A percentile compares a stretch with the other conserved stretches of the same genome.
phyloP scores from a whole-genome alignment of 2,329 filamentous ascomycete species.

The Trichoderma simmonsii region DNA sequence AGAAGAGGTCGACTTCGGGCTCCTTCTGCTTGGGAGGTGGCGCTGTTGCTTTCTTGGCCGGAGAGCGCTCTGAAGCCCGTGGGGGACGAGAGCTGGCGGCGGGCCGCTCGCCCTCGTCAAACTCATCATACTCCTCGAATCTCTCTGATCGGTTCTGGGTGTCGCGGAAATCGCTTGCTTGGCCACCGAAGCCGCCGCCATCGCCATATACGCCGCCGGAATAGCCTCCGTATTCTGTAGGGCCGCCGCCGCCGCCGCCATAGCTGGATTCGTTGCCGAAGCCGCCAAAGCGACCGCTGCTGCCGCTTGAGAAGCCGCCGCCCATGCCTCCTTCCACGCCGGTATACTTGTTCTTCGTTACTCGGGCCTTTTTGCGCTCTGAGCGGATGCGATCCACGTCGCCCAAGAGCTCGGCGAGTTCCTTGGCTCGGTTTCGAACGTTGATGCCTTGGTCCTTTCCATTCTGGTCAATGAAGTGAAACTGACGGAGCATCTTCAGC shows the following conservation, averaged over 20 bases:
- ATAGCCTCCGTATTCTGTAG: slow-evolving; percentile 54
- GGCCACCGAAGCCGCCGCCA: slow-evolving; percentile 86
- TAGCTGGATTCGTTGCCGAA: slow-evolving; percentile 85
- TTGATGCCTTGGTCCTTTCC: slow-evolving; percentile 99
- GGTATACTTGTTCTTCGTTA: slow-evolving; percentile 90
- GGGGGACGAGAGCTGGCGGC: slow-evolving; percentile 44
- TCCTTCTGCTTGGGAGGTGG: slow-evolving; percentile 76
- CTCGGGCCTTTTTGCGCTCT: slow-evolving; percentile 83
- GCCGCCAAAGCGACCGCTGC: slow-evolving; percentile 68
- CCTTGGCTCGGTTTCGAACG: slow-evolving; percentile 93
- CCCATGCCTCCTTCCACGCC: slow-evolving; percentile 83
- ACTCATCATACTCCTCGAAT: slow-evolving; percentile 97
- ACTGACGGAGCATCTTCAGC: slow-evolving; percentile 96
- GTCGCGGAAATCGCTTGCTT: slow-evolving; percentile 65
- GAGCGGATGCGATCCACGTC: slow-evolving; percentile 85
- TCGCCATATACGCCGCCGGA: slow-evolving; percentile 86
- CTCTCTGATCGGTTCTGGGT: slow-evolving; percentile 61
- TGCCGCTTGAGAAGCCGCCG: slow-evolving; percentile 52
- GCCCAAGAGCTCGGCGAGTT: slow-evolving; percentile 86
- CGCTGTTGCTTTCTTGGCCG: slow-evolving; percentile 44
- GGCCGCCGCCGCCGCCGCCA: slow-evolving; percentile 52
- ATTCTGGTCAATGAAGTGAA: slow-evolving; percentile 93
- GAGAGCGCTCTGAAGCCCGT: slow-evolving; percentile 32
- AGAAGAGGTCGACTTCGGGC: slow-evolving; percentile 89
- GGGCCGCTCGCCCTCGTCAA: slow-evolving; percentile 67